Evolutionary conservation across 805 yeast genomes (phyloP), one percentile per base, ranked within the genome.

Genomic region (Ogataea sp.): DNA sequence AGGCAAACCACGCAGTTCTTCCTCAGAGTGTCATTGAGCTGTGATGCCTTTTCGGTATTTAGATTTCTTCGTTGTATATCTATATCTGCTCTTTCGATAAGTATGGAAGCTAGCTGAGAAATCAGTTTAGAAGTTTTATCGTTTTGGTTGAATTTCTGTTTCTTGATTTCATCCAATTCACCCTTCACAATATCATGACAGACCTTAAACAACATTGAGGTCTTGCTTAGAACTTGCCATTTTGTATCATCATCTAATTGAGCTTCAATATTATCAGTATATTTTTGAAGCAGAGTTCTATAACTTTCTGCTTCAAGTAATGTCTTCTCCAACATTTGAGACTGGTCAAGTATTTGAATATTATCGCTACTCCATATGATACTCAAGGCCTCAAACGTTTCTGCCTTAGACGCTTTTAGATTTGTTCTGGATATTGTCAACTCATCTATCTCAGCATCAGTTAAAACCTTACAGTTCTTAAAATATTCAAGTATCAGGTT

Each of bases 31-130:
- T 41, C 45, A 16, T 43, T 42, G 46, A 61, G 59, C 14, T 58
- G 58, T 2, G 43, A 41, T 0, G 71, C 64, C 20, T 57, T 52
- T 9, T 57, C 60, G 20, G 39, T 43, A 0, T 50, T 37, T 3
- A 70, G 25, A 34, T 59, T 64, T n/a, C 68, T 56, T 40, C 79
- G 56, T 49, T 72, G 78, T 11, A 71, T 48, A 39, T 73, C 79
- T 3, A 73, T 61, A 48, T 75, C 80, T 1, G 75, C 67, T 36
- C 80, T 57, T 25, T 71, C 75, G n/a, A 73, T 67, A 25, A 65
- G 47, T 1, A 73, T 55, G 8, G 67, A 60, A 43, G 71, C 58
- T 2, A 71, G 42, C 41, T 68, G 70, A 24, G 56, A 45, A 3
- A 61, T 47, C 11, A 40, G 39, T 6, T 43, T 31, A 18, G 61